Evolutionary conservation across 2,329 filamentous ascomycete genomes (phyloP).

Genomic region (Biscogniauxia sp.): DNA sequence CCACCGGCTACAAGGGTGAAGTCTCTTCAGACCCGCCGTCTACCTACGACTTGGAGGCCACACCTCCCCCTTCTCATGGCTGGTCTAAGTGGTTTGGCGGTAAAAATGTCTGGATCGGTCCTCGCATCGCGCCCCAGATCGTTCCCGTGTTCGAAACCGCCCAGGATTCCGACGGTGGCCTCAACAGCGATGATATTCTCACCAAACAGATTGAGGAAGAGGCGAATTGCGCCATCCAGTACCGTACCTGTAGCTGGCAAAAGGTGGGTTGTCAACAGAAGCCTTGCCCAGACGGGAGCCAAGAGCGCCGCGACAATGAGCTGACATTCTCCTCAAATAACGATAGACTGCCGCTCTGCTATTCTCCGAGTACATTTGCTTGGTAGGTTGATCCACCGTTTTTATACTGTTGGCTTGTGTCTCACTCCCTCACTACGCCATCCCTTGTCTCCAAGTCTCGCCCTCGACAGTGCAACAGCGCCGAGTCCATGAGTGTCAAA

Average conservation of each 20-base stretch:
- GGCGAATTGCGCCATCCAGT: constrained; percentile 77
- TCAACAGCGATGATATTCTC: constrained; percentile 50
- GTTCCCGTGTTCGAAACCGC: constrained; percentile 13
- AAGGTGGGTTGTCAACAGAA: constrained; percentile 54
- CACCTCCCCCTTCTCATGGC: constrained; percentile 40
- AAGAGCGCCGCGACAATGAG: constrained; percentile 8
- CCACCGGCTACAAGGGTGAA: constrained; percentile 18
- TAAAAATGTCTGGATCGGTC: constrained; percentile 43
- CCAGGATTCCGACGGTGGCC: constrained; percentile 41
- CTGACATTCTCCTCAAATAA: background rate
- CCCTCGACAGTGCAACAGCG: background rate
- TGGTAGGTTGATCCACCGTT: constrained; percentile 41
- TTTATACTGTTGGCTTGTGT: background rate
- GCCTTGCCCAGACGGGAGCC: constrained; percentile 9
- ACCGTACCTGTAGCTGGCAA: constrained; percentile 90
- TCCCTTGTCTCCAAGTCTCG: background rate
- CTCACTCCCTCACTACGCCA: background rate
- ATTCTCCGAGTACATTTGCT: constrained; percentile 93
- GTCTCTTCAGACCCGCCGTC: constrained; percentile 20
- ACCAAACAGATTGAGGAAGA: constrained; percentile 73
- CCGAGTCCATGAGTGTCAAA: background rate
- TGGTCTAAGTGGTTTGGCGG: constrained; percentile 40
- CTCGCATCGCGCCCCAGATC: constrained; percentile 48
- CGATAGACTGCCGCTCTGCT: constrained; percentile 76
- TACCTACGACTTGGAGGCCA: constrained; percentile 44